Evolutionary conservation across 306 rosid species (phyloP), one percentile per base, ranked within the genome.

Genomic region (Fragaria iinumae): DNA sequence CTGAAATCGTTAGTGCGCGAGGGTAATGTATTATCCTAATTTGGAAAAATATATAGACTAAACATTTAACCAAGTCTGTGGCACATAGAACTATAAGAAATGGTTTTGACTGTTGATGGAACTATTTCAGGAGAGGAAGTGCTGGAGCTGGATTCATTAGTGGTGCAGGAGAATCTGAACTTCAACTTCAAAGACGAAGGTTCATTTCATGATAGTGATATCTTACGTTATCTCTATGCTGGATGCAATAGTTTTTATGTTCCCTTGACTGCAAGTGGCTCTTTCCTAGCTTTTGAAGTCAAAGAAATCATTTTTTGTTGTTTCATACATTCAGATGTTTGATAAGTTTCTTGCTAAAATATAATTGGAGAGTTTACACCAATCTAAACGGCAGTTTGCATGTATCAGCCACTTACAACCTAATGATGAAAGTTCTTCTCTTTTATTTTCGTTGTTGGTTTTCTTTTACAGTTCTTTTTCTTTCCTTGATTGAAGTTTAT

Each of bases 151-250:
- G 99, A 64, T 95, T 95, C 84, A 85, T 89, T 56, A 89, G 99
- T 75, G 97, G 99, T 81, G 93, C 97, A n/a, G 97, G 98, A 89
- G 97, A 95, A 87, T 92, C 97, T 68, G 98, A 95, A 83, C 96
- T 92, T 83, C 97, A 95, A 76, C 99, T 95, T 83, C 97, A 95
- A 80, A 87, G 96, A 41, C 85, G 92, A 82, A 95, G 99, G 99
- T 95, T 84, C 50, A 59, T 57, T 41, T n/a, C 65, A 34, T 14
- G 52, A 74, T 76, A 49, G 75, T 70, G 17, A 72, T 70, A 67
- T 79, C 80, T 82, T 71, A 48, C 69, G 75, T 56, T 77, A 64
- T 38, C 52, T 70, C 66, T 56, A 59, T 80, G 55, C 60, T 44
- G 21, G 67, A 68, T 23, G 13, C 79, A 82, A 20, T 68, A 39